Evolutionary conservation across 495 filamentous ascomycete species (phyloP).

Genomic region (Schizothecium vesticola): DNA sequence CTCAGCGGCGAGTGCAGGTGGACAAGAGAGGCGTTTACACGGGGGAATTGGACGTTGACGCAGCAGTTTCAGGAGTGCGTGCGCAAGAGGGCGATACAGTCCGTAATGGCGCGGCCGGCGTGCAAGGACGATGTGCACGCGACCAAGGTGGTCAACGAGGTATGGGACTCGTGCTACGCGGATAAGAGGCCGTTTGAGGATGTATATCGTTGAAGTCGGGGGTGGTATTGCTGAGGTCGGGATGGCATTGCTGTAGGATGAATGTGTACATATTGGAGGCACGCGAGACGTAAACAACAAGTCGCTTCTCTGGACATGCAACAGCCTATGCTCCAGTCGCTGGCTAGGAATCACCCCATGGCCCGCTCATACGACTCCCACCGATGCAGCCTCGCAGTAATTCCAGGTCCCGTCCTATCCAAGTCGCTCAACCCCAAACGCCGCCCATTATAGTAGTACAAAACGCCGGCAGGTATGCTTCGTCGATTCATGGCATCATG

Average conservation of each 20-base stretch:
- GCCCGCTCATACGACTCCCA: not conserved
- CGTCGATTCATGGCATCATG: slow-evolving; percentile 2
- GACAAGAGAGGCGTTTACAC: slow-evolving; percentile 74
- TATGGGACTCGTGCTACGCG: slow-evolving; percentile 93
- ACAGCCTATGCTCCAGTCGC: not conserved
- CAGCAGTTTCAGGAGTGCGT: slow-evolving; percentile 94
- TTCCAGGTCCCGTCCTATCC: not conserved
- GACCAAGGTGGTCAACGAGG: slow-evolving; percentile 82
- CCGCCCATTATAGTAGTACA: slow-evolving; percentile 9
- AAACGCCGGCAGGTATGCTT: not conserved
- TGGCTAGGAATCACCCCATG: not conserved
- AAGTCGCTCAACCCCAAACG: slow-evolving; percentile 10
- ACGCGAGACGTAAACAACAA: not conserved
- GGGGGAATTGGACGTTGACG: slow-evolving; percentile 80
- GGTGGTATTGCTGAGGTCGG: slow-evolving; percentile 59
- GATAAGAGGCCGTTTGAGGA: slow-evolving; percentile 96
- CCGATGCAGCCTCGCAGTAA: not conserved
- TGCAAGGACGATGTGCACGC: slow-evolving; percentile 88
- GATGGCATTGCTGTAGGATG: not conserved
- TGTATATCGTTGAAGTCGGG: slow-evolving; percentile 68
- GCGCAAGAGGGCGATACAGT: slow-evolving; percentile 67
- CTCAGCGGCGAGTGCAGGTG: slow-evolving; percentile 93
- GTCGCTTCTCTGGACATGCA: not conserved
- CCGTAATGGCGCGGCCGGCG: slow-evolving; percentile 64
- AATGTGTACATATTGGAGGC: not conserved